Base-by-base conservation (phyloP, 140 eudicot species). In the Ambrosia hybrid region DNA sequence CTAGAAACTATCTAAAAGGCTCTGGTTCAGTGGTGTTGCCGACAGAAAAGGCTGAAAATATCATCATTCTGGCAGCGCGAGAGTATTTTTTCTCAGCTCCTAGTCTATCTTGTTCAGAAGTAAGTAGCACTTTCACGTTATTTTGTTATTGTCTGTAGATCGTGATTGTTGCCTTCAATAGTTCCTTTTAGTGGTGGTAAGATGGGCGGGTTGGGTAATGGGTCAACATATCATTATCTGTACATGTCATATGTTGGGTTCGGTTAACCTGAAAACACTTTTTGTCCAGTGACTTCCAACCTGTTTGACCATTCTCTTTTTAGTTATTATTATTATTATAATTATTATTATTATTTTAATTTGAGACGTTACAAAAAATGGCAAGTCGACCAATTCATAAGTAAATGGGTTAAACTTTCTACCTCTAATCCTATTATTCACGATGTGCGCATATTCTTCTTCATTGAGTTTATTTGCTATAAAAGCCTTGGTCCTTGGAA, bases 31-130 rank as follows among this genome's bases (percentile, higher is more conserved):
- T 95, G 66, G 78, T 74, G 66, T 80, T 95, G 86, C 88, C 92
- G 57, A 73, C 91, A 60, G 95, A 95, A n/a, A 91, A 95, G 79
- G 95, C 95, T 61, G 96, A 95, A 83, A 84, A 72, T 81, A 95
- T 91, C 59, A 90, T 95, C 73, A 91, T 95, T 85, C 89, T 86
- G 78, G 93, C 96, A 75, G 96, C 96, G 14, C 79, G 95, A 74
- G 99, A 95, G 70, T 95, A 86, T 70, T 95, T 91, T 65, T 95
- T 88, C 85, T 86, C 97, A 38, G 97, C 99, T 67, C 86, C 99
- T 66, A 91, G 92, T 75, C 89, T 95, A 71, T 61, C 95, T 68
- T 81, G 85, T 84, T 76, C 92, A 37, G 99, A 94, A 85, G 99
- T 91, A 84, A 80, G 90, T 70, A 43, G 67, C 11, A 62, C 26